Conservation (phyloP, 208 protist genomes). For the Acanthamoeba lenticulata region DNA sequence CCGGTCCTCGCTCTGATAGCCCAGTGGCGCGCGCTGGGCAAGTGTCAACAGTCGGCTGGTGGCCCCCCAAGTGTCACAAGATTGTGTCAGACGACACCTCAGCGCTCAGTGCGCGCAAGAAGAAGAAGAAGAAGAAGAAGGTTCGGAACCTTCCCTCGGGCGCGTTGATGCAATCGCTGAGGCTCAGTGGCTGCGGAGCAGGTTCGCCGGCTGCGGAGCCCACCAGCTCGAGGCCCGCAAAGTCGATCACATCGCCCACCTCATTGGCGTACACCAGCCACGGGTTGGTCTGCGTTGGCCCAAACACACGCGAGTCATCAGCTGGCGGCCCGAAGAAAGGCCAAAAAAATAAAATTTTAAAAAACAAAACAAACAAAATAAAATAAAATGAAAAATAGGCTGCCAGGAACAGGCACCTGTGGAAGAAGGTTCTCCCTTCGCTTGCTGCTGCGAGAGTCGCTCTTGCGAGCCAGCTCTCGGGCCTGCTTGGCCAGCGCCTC, state of each 20-base stretch:
- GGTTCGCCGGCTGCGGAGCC: neutral
- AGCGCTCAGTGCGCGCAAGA: too few species aligned
- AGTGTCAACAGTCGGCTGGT: neutral
- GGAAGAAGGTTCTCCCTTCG: neutral
- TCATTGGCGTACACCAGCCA: neutral
- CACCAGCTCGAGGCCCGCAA: neutral
- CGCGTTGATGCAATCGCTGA: neutral
- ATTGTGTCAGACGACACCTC: neutral
- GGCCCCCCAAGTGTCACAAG: neutral
- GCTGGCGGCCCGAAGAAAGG: too few species aligned
- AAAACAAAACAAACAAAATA: neutral
- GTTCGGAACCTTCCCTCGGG: neutral
- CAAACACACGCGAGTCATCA: neutral
- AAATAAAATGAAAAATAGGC: neutral
- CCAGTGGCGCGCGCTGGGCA: neutral
- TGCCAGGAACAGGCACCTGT: neutral
- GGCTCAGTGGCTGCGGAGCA: neutral
- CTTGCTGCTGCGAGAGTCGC: neutral
- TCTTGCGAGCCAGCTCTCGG: neutral
- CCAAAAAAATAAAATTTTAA: too few species aligned
- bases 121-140: too few species aligned
- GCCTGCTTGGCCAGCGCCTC: neutral
- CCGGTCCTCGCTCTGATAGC: neutral
- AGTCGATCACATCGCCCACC: neutral
- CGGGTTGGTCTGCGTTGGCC: neutral